Conservation (phyloP, 495 filamentous ascomycete species). For the Aspergillus saccharolyticus region DNA sequence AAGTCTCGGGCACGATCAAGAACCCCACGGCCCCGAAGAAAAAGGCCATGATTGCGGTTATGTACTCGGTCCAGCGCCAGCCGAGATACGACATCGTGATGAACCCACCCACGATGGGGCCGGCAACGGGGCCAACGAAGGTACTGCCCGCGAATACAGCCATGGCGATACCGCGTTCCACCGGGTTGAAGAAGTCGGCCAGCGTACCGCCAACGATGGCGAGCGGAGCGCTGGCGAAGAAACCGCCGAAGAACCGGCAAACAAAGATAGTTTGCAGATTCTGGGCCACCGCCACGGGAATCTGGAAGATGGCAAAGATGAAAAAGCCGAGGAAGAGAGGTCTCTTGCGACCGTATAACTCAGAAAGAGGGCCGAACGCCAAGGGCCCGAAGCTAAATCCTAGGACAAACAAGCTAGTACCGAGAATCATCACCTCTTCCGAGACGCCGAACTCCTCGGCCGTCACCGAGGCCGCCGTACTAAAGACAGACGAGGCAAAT, state of each 20-base stretch:
- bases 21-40: slow-evolving; percentile 38
- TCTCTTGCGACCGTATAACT: slow-evolving; percentile 62
- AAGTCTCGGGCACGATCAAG: slow-evolving; percentile 50
- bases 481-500: slow-evolving; percentile 46
- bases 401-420: slow-evolving; percentile 44
- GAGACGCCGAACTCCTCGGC: slow-evolving; percentile 38
- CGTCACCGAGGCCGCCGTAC: slow-evolving; percentile 23
- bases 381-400: slow-evolving; percentile 43
- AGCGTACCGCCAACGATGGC: slow-evolving; percentile 50
- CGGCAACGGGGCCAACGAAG: slow-evolving; percentile 52
- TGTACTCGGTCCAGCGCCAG: slow-evolving; percentile 58
- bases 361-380: slow-evolving; percentile 61
- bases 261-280: slow-evolving; percentile 51
- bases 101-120: slow-evolving; percentile 53
- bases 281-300: slow-evolving; percentile 49
- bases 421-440: slow-evolving; percentile 41
- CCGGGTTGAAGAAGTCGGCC: slow-evolving; percentile 53
- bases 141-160: slow-evolving; percentile 46
- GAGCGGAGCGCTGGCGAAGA: slow-evolving; percentile 54
- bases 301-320: slow-evolving; percentile 50
- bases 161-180: slow-evolving; percentile 52
- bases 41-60: slow-evolving; percentile 48
- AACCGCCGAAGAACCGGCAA: slow-evolving; percentile 50
- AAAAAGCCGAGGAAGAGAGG: slow-evolving; percentile 49
- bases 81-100: slow-evolving; percentile 43